phyloP scores from a whole-genome alignment of 306 rosid species.

The Sophora flavescens region DNA sequence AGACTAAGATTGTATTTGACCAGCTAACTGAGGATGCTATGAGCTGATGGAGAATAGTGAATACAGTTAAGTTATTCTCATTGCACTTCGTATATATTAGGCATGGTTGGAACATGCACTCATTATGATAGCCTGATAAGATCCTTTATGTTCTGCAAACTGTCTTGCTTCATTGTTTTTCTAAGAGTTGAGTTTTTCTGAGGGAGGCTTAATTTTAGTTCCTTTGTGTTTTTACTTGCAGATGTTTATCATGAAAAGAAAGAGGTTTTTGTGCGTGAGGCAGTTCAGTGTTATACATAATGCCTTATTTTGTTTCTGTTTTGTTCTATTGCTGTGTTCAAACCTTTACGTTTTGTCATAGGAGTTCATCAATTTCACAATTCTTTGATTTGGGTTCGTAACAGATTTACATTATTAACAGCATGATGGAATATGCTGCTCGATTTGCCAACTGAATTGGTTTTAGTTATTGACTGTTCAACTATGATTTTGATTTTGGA shows the following conservation, averaged over 20 bases:
- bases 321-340: background rate
- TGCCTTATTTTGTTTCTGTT: constrained; percentile 14
- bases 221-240: constrained; percentile 41
- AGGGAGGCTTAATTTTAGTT: constrained; percentile 30
- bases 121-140: constrained; percentile 33
- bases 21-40: constrained; percentile 96
- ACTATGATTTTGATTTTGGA: constrained; percentile 4
- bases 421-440: background rate
- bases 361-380: background rate
- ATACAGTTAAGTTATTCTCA: constrained; percentile 66
- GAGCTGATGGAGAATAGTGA: constrained; percentile 97
- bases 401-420: constrained; percentile 10
- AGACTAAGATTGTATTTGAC: constrained; percentile 78
- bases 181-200: background rate
- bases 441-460: background rate
- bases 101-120: constrained; percentile 7
- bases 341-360: constrained; percentile 17
- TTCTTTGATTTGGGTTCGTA: no score
- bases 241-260: constrained; percentile 91
- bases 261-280: constrained; percentile 94
- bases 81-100: constrained; percentile 34
- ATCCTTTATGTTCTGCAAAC: constrained; percentile 20
- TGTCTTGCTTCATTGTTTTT: constrained; percentile 31
- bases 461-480: background rate
- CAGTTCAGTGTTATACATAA: constrained; percentile 55